Conservation (phyloP, 495 filamentous ascomycete genomes). For the Penicillium roqueforti region DNA sequence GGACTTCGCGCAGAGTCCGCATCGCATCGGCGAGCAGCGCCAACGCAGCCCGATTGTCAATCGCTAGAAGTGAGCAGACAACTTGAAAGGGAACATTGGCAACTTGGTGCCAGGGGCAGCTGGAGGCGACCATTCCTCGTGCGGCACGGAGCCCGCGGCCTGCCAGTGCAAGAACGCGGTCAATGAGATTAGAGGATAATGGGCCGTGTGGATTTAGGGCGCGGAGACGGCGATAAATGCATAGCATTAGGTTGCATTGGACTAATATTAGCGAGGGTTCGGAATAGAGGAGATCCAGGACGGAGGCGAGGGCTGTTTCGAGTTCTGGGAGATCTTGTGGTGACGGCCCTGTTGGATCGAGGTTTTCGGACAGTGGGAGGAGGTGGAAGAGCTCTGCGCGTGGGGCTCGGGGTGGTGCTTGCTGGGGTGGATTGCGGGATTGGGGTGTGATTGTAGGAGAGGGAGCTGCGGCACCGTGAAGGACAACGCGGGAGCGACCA, state of each 20-base stretch:
- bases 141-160: constrained; percentile 37
- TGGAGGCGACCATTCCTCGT: constrained; percentile 32
- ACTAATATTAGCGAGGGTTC: constrained; percentile 39
- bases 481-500: constrained; percentile 46
- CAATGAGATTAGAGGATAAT: constrained; percentile 29
- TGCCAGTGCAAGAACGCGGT: constrained; percentile 35
- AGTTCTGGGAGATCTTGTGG: constrained; percentile 34
- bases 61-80: constrained; percentile 49
- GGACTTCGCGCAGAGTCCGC: constrained; percentile 45
- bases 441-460: constrained; percentile 11
- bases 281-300: constrained; percentile 35
- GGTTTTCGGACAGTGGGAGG: constrained; percentile 42
- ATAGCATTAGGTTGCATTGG: constrained; percentile 51
- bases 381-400: constrained; percentile 38
- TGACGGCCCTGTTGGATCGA: constrained; percentile 38
- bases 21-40: constrained; percentile 46
- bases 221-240: constrained; percentile 49
- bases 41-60: constrained; percentile 47
- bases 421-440: constrained; percentile 19
- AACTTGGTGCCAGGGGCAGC: constrained; percentile 51
- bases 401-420: constrained; percentile 11
- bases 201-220: constrained; percentile 36
- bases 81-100: constrained; percentile 54
- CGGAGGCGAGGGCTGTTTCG: constrained; percentile 33
- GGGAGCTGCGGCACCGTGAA: constrained; percentile 40